Conservation (phyloP, 352 stramenopile genomes). For the Phytophthora aleatoria region DNA sequence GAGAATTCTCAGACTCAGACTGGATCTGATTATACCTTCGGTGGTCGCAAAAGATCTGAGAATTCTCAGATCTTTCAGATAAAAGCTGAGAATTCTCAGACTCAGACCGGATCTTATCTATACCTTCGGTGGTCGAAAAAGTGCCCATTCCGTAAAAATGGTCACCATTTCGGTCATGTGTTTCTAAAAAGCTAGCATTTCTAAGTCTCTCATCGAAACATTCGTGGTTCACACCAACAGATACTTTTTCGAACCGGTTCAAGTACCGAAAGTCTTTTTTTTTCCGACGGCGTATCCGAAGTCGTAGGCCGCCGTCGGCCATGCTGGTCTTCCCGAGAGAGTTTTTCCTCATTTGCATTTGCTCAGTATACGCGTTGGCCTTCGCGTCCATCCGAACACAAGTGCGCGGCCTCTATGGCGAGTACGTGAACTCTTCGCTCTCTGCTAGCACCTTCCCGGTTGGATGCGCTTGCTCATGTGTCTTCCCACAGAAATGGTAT, state of each 20-base stretch:
- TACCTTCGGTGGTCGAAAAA: no score
- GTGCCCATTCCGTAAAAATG: no score
- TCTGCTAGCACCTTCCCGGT: neutral
- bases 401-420: constrained; percentile 80
- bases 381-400: constrained; percentile 86
- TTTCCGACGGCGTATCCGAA: constrained; percentile 22
- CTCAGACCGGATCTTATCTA: no score
- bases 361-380: constrained; percentile 53
- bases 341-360: constrained; percentile 51
- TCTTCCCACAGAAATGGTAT: constrained; percentile 48
- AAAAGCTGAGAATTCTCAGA: no score
- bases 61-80: no score
- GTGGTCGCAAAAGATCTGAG: no score
- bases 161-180: no score
- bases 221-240: neutral
- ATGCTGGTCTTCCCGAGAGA: constrained; percentile 43
- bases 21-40: no score
- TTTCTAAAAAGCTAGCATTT: no score
- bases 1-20: no score
- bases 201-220: no score
- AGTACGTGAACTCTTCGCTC: constrained; percentile 45
- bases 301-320: constrained; percentile 13
- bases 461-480: constrained; percentile 15
- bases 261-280: neutral
- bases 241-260: neutral